Base-by-base conservation (phyloP, 139 green algal species). In the Picochlorum sp. region DNA sequence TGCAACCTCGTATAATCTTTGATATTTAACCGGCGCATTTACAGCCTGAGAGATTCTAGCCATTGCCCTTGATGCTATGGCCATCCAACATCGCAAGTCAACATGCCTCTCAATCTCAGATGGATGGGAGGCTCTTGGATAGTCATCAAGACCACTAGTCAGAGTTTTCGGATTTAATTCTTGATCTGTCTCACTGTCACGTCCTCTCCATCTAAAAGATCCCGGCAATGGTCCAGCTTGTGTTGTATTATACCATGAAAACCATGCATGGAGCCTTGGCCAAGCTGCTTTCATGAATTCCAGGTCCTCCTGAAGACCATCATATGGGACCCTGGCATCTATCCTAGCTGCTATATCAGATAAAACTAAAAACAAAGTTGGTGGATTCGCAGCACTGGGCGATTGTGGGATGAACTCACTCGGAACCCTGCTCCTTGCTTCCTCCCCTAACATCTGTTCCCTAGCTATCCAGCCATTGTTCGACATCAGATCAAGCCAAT, bases 101-200 rank as follows among this genome's bases (percentile, higher is more conserved):
- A 97, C 26, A 60, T 97, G 90, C 0, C 85, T 76, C 76, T 97
- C 90, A 4, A 79, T 60, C 7, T 41, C 43, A 24, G 71, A 77
- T 22, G 90, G 90, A 74, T 97, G 90, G 13, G 77, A 89, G 16
- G 90, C 85, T 1, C 90, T 76, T 0, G 90, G 90, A 55, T 87
- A 96, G 77, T 97, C 90, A 58, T 97, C 90, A 50, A 97, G 59
- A 4, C 89, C 89, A 18, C 77, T 89, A 3, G 84, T 85, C 1
- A 96, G 75, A 1, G 87, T 95, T 61, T 94, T 95, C 30, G 89
- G 88, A 65, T 97, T 97, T 26, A 97, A 81, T 74, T 97, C 85
- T 56, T 37, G 13, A 13, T 50, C 13, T 4, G 70, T 80, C 24
- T 10, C 32, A 0, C 50, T 52, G 16, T 80, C 83, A 10, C 85